Conservation (phyloP, 352 stramenopile genomes). For the Phytophthora hybrid region DNA sequence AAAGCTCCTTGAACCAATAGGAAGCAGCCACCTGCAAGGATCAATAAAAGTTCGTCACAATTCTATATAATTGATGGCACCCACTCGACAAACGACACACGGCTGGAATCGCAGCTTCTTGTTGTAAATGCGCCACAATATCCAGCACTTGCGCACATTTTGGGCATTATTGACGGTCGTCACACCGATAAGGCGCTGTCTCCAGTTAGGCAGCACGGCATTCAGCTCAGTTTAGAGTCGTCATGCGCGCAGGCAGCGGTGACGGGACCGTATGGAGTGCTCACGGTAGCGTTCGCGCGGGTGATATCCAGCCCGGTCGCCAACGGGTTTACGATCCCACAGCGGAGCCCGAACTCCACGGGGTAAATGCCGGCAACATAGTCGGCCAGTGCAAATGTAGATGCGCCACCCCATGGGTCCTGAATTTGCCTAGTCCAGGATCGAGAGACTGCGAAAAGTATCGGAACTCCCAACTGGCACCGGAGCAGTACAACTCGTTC, state of each 20-base stretch:
- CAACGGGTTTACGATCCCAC: slow-evolving; percentile 43
- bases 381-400: slow-evolving; percentile 39
- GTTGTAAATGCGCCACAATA: slow-evolving; percentile 40
- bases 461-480: slow-evolving; percentile 36
- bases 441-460: slow-evolving; percentile 36
- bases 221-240: slow-evolving; percentile 27
- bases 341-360: slow-evolving; percentile 35
- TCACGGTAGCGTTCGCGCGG: slow-evolving; percentile 38
- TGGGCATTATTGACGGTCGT: slow-evolving; percentile 46
- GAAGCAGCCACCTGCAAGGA: slow-evolving; percentile 53
- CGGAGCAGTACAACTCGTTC: slow-evolving; percentile 29
- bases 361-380: slow-evolving; percentile 39
- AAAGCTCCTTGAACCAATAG: slow-evolving; percentile 39
- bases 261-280: slow-evolving; percentile 26
- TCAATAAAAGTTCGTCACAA: slow-evolving; percentile 54
- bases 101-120: slow-evolving; percentile 28
- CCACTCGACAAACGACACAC: slow-evolving; percentile 45
- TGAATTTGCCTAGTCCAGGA: slow-evolving; percentile 26
- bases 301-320: slow-evolving; percentile 33
- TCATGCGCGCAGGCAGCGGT: slow-evolving; percentile 13
- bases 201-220: slow-evolving; percentile 52
- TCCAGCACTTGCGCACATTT: slow-evolving; percentile 34
- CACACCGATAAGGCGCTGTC: slow-evolving; percentile 44
- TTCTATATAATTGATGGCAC: slow-evolving; percentile 45
- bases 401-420: slow-evolving; percentile 36